phyloP scores from a whole-genome alignment of 2,329 filamentous ascomycete species.

The Nectriaceae sp. region DNA sequence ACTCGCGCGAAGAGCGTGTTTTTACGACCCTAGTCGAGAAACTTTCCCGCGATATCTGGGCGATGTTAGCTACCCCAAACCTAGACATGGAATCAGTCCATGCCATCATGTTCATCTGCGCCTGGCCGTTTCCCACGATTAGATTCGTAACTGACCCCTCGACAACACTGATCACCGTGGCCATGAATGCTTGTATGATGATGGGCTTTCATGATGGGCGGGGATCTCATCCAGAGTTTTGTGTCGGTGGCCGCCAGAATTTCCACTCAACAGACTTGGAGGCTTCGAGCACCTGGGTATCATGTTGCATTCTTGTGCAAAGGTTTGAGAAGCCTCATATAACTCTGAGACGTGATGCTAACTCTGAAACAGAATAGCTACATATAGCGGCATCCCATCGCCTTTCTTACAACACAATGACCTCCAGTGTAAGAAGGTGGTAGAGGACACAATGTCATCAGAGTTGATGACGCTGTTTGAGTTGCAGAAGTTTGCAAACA shows the following conservation, averaged over 20 bases:
- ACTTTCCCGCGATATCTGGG: slow-evolving; percentile 48
- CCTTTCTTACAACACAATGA: slow-evolving; percentile 54
- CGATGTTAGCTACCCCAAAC: slow-evolving; percentile 43
- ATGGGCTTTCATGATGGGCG: slow-evolving; percentile 55
- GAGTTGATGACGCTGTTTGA: slow-evolving; percentile 48
- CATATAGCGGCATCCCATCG: slow-evolving; percentile 49
- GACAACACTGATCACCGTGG: slow-evolving; percentile 47
- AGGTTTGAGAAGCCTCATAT: slow-evolving; percentile 35
- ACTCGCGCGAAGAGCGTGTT: slow-evolving; percentile 44
- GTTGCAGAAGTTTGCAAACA: slow-evolving; percentile 52
- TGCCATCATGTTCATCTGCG: slow-evolving; percentile 51
- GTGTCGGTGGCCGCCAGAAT: slow-evolving; percentile 44
- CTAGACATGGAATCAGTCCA: slow-evolving; percentile 52
- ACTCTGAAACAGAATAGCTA: slow-evolving; percentile 29
- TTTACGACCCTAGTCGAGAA: slow-evolving; percentile 49
- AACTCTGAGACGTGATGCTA: slow-evolving; percentile 1
- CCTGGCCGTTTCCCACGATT: slow-evolving; percentile 54
- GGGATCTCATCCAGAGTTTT: slow-evolving; percentile 52
- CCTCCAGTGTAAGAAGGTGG: slow-evolving; percentile 40
- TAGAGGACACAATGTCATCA: slow-evolving; percentile 43
- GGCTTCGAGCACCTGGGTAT: slow-evolving; percentile 54
- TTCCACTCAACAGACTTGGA: slow-evolving; percentile 52
- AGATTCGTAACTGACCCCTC: slow-evolving; percentile 55
- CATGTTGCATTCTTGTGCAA: slow-evolving; percentile 54
- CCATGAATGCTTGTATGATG: slow-evolving; percentile 49